A percentile compares a stretch with the other conserved stretches of the same genome.
These are phyloP conservation scores for Cyberlindnera mrakii DNA, from an alignment of 805 yeast species.

Conservation along the genomic window DNA sequence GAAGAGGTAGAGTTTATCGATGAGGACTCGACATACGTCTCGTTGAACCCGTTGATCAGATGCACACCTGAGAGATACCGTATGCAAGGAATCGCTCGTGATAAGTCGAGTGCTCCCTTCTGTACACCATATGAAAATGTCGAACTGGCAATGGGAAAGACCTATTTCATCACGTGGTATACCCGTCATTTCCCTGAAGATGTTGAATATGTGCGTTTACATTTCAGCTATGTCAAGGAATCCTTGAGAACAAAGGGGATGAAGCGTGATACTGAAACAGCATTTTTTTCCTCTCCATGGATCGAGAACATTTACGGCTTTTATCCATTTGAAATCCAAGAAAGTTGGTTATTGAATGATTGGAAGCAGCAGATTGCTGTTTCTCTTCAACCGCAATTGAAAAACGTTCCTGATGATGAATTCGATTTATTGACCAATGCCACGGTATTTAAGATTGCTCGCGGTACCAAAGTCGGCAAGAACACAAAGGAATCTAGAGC, in stretches of 20 bases:
- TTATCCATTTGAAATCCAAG: slow-evolving; percentile 52
- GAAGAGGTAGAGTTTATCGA: slow-evolving; percentile 49
- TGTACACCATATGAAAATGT: slow-evolving; percentile 71
- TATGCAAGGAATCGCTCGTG: slow-evolving; percentile 56
- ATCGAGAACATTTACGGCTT: slow-evolving; percentile 53
- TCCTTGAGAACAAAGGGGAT: slow-evolving; percentile 49
- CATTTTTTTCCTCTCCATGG: slow-evolving; percentile 75
- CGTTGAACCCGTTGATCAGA: slow-evolving; percentile 72
- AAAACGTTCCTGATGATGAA: slow-evolving; percentile 56
- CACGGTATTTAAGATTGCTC: slow-evolving; percentile 39
- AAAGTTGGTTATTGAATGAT: slow-evolving; percentile 57
- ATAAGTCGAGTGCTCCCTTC: slow-evolving; percentile 64
- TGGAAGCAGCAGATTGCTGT: slow-evolving; percentile 52
- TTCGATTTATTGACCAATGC: slow-evolving; percentile 50
- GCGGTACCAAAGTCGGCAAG: slow-evolving; percentile 36
- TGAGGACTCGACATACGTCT: slow-evolving; percentile 70
- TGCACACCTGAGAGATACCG: slow-evolving; percentile 77
- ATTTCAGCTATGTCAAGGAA: slow-evolving; percentile 61
- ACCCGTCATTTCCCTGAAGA: slow-evolving; percentile 52
- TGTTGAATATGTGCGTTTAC: slow-evolving; percentile 58
- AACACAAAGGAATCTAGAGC: slow-evolving; percentile 37
- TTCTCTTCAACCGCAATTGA: slow-evolving; percentile 82
- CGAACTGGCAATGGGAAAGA: slow-evolving; percentile 49
- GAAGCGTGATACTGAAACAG: slow-evolving; percentile 35
- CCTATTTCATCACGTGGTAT: slow-evolving; percentile 81